A percentile compares a stretch with the other conserved stretches of the same genome.
Evolutionary conservation across 1,139 yeast genomes (phyloP).

Genomic region (Suhomyces coccinellae): DNA sequence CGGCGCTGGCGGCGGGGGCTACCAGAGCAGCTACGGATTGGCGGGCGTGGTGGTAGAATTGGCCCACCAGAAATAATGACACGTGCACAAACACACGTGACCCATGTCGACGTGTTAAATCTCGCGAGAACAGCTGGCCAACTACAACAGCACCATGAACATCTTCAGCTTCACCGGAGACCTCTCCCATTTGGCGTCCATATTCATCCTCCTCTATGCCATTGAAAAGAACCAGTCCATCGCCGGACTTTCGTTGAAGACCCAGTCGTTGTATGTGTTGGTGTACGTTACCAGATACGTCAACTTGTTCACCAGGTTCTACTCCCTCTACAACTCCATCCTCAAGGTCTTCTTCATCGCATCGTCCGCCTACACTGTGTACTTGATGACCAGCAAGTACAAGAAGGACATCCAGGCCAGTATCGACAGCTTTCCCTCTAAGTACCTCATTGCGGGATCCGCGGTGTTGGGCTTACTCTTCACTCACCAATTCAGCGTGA

Average conservation of each 20-base stretch:
- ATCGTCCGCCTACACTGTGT: slow-evolving; percentile 73
- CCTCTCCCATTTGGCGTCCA: slow-evolving; percentile 78
- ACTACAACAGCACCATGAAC: slow-evolving; percentile 33
- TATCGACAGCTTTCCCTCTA: slow-evolving; percentile 73
- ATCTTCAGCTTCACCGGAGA: slow-evolving; percentile 69
- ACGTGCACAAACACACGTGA: background rate
- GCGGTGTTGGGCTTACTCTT: slow-evolving; percentile 60
- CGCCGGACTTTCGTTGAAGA: slow-evolving; percentile 84
- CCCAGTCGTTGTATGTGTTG: slow-evolving; percentile 75
- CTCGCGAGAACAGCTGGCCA: background rate
- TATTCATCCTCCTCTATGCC: slow-evolving; percentile 69
- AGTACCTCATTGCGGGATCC: slow-evolving; percentile 68
- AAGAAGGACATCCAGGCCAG: slow-evolving; percentile 52
- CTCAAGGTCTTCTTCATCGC: slow-evolving; percentile 82
- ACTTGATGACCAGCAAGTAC: slow-evolving; percentile 66
- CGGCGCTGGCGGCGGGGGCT: slow-evolving; percentile 52
- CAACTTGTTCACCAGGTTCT: slow-evolving; percentile 60
- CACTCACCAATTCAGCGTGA: slow-evolving; percentile 59
- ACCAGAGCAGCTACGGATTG: slow-evolving; percentile 48
- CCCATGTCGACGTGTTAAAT: slow-evolving; percentile 7
- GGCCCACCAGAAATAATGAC: background rate
- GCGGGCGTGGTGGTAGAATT: slow-evolving; percentile 31
- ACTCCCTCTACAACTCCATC: slow-evolving; percentile 70
- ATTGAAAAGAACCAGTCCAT: slow-evolving; percentile 67
- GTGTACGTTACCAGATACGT: slow-evolving; percentile 82